A percentile compares a stretch with the other conserved stretches of the same genome.
Conservation (phyloP, 2,329 filamentous ascomycete genomes). For the Corniculantispora saksenae region DNA sequence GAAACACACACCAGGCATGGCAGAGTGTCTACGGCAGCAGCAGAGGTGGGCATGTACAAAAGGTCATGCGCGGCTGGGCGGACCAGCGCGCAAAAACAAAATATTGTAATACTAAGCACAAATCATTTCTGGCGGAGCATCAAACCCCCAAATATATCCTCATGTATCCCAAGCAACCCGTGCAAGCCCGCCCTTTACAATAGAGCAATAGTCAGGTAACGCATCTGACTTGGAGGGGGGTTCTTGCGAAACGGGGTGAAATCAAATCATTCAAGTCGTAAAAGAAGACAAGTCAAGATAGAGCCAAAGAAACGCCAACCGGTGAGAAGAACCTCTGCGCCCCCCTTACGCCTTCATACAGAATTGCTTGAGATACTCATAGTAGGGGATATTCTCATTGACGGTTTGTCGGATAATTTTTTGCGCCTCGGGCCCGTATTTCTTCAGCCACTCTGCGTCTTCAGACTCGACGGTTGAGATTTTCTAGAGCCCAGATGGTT, state of each 20-base stretch:
- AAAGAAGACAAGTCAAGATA: neutral
- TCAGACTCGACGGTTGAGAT: conserved; percentile 65
- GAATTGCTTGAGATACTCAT: conserved; percentile 81
- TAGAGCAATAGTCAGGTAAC: neutral
- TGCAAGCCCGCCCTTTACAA: neutral
- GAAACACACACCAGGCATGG: neutral
- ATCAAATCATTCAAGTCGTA: conserved; percentile 7
- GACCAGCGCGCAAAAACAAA: conserved; percentile 14
- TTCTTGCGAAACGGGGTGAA: neutral
- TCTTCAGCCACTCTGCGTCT: conserved; percentile 70
- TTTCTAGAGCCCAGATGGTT: conserved; percentile 46
- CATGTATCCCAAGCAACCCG: neutral
- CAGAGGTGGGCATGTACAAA: conserved; percentile 10
- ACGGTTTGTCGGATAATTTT: conserved; percentile 71
- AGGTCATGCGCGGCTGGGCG: conserved; percentile 8
- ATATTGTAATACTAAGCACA: conserved; percentile 15
- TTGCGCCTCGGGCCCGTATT: conserved; percentile 71
- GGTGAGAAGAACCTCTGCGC: neutral
- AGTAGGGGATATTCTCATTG: conserved; percentile 70
- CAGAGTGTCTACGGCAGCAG: neutral
- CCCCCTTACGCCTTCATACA: neutral
- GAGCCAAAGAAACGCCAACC: neutral
- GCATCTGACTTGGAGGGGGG: neutral
- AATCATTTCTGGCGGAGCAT: neutral
- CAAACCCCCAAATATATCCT: neutral